phyloP scores from a whole-genome alignment of 805 yeast species.

The Zygosaccharomyces pseudorouxii region DNA sequence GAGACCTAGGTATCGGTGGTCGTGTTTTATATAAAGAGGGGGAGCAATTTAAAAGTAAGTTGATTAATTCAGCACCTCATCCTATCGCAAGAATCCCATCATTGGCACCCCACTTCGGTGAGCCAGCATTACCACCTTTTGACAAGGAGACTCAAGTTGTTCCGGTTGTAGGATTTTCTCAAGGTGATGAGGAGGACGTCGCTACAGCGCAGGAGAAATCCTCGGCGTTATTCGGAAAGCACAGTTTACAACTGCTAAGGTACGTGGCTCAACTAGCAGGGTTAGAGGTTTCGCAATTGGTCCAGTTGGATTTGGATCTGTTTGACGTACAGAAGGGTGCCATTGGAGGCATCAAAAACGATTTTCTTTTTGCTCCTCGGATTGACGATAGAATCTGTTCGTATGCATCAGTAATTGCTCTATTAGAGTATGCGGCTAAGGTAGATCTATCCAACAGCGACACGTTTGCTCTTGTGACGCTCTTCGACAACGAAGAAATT shows the following conservation, averaged over 20 bases:
- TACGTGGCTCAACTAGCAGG: conserved; percentile 60
- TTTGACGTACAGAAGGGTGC: conserved; percentile 78
- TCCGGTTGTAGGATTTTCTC: conserved; percentile 64
- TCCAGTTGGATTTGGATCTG: conserved; percentile 70
- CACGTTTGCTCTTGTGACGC: conserved; percentile 53
- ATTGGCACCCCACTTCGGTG: conserved; percentile 84
- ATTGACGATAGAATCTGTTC: conserved; percentile 82
- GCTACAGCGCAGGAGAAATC: conserved; percentile 48
- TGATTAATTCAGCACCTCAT: conserved; percentile 56
- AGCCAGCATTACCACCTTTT: conserved; percentile 62
- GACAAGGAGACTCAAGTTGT: conserved; percentile 73
- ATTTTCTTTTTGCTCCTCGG: conserved; percentile 77
- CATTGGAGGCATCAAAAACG: conserved; percentile 71
- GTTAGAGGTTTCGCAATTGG: conserved; percentile 54
- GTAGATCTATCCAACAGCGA: conserved; percentile 40
- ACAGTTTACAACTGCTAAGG: conserved; percentile 62
- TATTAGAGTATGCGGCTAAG: conserved; percentile 44
- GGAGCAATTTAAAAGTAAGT: conserved; percentile 37
- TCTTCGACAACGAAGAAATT: conserved; percentile 78
- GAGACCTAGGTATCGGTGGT: conserved; percentile 85
- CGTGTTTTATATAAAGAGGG: conserved; percentile 51
- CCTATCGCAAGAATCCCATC: conserved; percentile 81
- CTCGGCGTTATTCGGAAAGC: conserved; percentile 66
- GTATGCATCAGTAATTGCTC: conserved; percentile 60
- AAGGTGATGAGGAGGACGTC: conserved; percentile 32